Conservation (phyloP, 2,329 filamentous ascomycete species). For the Amauroascus verrucosus region DNA sequence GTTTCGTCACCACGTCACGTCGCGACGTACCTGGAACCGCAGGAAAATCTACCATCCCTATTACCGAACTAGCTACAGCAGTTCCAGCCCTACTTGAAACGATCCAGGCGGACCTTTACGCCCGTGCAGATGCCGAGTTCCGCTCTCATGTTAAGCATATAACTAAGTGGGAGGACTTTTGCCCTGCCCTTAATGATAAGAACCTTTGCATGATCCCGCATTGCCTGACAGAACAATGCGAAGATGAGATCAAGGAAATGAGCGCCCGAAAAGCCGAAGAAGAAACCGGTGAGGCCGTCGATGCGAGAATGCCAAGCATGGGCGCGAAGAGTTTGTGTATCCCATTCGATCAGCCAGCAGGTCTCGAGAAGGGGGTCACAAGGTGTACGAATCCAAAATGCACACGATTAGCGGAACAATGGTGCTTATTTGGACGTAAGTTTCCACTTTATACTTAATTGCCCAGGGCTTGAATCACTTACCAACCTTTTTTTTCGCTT, state of each 20-base stretch:
- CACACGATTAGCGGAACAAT: slow-evolving; percentile 62
- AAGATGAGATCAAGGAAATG: slow-evolving; percentile 89
- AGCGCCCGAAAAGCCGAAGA: slow-evolving; percentile 60
- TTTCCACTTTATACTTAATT: neutral
- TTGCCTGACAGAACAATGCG: slow-evolving; percentile 74
- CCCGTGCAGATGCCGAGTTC: slow-evolving; percentile 67
- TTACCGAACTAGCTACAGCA: slow-evolving; percentile 61
- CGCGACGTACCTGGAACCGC: slow-evolving; percentile 59
- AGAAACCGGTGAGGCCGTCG: slow-evolving; percentile 56
- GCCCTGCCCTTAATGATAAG: slow-evolving; percentile 80
- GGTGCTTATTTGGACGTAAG: slow-evolving; percentile 72
- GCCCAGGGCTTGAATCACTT: neutral
- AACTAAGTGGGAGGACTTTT: slow-evolving; percentile 81
- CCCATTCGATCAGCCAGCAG: slow-evolving; percentile 77
- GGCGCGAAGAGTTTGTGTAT: slow-evolving; percentile 68
- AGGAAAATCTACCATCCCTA: slow-evolving; percentile 69
- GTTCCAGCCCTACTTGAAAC: slow-evolving; percentile 75
- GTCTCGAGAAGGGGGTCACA: slow-evolving; percentile 66
- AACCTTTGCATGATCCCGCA: slow-evolving; percentile 88
- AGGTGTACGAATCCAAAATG: slow-evolving; percentile 91
- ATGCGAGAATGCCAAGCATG: slow-evolving; percentile 65
- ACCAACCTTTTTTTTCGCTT: slow-evolving; percentile 1
- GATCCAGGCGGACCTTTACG: slow-evolving; percentile 75
- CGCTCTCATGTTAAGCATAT: slow-evolving; percentile 69
- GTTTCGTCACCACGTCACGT: slow-evolving; percentile 73